Percentiles rank a stretch among this genome's conserved stretches.
These are phyloP conservation scores for Pyrus bretschneideri DNA, from an alignment of 306 rosid species.

Conservation along the genomic window DNA sequence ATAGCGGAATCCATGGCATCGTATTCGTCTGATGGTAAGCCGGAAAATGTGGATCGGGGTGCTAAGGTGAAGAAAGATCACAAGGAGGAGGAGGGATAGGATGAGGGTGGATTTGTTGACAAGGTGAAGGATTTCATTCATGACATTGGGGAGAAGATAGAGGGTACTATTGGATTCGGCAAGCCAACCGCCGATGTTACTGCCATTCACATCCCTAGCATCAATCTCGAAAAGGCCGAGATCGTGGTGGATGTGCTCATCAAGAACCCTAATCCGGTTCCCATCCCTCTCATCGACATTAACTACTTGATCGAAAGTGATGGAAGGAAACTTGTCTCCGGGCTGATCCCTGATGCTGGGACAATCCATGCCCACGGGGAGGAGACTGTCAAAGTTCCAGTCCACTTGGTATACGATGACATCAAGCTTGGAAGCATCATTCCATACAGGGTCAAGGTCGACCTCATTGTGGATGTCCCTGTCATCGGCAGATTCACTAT, in stretches of 20 bases:
- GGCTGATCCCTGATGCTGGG: slow-evolving; percentile 92
- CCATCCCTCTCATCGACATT: slow-evolving; percentile 81
- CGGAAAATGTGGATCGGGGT: slow-evolving; percentile 55
- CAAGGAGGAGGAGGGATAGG: slow-evolving; percentile 48
- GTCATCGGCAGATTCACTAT: slow-evolving; percentile 73
- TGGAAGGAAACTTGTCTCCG: slow-evolving; percentile 81
- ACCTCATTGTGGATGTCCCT: slow-evolving; percentile 83
- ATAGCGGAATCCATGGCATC: slow-evolving; percentile 38
- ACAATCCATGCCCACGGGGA: slow-evolving; percentile 83
- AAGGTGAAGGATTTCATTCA: slow-evolving; percentile 92
- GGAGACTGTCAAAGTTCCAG: slow-evolving; percentile 69
- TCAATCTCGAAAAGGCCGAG: slow-evolving; percentile 68
- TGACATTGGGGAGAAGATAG: slow-evolving; percentile 91
- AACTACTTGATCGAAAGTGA: slow-evolving; percentile 80
- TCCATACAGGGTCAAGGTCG: slow-evolving; percentile 75
- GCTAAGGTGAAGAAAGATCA: slow-evolving; percentile 41
- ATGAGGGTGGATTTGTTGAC: slow-evolving; percentile 66
- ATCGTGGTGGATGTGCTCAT: slow-evolving; percentile 78
- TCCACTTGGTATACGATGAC: slow-evolving; percentile 68
- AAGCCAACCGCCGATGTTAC: slow-evolving; percentile 87
- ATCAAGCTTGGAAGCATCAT: slow-evolving; percentile 87
- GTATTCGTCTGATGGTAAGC: slow-evolving; percentile 29
- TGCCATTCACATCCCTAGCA: slow-evolving; percentile 53
- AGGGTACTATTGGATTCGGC: slow-evolving; percentile 78
- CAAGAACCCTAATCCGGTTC: slow-evolving; percentile 88